Evolutionary conservation across 345 rosid genomes (phyloP), one percentile per base, ranked within the genome.

Genomic region (Trapa incisa): DNA sequence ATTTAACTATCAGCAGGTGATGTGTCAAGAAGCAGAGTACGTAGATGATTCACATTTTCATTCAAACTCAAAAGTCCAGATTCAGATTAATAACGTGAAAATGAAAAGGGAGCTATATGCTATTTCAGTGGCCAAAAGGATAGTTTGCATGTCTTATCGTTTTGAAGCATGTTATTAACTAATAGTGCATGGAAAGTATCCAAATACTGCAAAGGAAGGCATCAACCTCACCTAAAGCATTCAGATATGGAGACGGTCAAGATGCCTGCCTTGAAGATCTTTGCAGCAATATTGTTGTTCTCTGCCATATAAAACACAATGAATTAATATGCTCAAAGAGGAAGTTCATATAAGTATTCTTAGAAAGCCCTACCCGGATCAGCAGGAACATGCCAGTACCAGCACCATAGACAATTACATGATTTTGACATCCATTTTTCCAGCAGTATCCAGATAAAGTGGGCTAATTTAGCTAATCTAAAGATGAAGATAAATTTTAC

Each of bases 241-340:
- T 97, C 82, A 94, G 83, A 79, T 89, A 94, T 5, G 83, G 97
- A 54, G 99, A 91, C 15, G 89, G 96, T 97, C 99, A 94, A 72
- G 84, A 80, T 71, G 99, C 83, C 71, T 80, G 96, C 36, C 89
- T 92, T 8, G 83, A 88, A 75, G 79, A 82, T 77, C 97, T 83
- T 80, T 85, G 95, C 36, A 94, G 81, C 75, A 89, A 75, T 76
- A 89, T 85, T 48, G 91, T 85, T 45, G 99, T 91, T 78, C 78
- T 86, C 99, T 94, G 74, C 68, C 12, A 73, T 10, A 67, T 68
- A 9, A 67, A 66, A 73, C 36, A 74, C 42, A 33, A 64, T 54
- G 9, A 43, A 37, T 42, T 0, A n/a, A n/a, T 39, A 22, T 29
- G 15, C 47, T 33, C 42, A 65, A 7, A 47, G 16, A 65, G 6